These are phyloP conservation scores for Sugiyamaella neomexicana DNA, from an alignment of 1,139 yeast genomes.

Conservation along the genomic window DNA sequence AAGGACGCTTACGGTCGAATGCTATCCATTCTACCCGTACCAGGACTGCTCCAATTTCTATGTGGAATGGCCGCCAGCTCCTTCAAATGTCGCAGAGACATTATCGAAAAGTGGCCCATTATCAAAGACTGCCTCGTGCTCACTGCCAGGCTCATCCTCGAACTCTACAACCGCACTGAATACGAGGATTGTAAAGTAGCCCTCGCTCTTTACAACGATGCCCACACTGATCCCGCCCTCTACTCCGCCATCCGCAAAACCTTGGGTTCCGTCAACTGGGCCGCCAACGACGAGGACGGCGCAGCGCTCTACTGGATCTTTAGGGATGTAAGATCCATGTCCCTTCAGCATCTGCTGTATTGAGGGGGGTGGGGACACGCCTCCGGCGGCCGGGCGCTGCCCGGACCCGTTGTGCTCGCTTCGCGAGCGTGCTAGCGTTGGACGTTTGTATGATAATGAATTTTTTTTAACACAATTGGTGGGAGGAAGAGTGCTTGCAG, in stretches of 20 bases:
- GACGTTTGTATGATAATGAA: background rate
- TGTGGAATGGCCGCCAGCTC: conserved; percentile 31
- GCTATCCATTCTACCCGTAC: conserved; percentile 28
- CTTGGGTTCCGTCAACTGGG: conserved; percentile 26
- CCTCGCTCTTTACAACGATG: conserved; percentile 26
- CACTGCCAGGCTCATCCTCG: conserved; percentile 27
- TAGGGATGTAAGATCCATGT: conserved; percentile 29
- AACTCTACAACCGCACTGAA: conserved; percentile 22
- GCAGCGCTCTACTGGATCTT: conserved; percentile 30
- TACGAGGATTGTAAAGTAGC: conserved; percentile 29
- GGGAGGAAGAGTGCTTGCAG: no score
- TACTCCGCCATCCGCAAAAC: conserved; percentile 21
- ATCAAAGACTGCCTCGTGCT: conserved; percentile 23
- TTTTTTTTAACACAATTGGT: no score
- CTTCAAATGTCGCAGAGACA: conserved; percentile 26
- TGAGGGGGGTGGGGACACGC: no score
- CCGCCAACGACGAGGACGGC: conserved; percentile 28
- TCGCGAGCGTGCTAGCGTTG: background rate
- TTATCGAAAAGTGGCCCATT: conserved; percentile 27
- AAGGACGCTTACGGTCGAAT: conserved; percentile 25
- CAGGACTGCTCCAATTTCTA: conserved; percentile 29
- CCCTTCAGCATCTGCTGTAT: conserved; percentile 22
- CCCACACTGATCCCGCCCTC: conserved; percentile 22
- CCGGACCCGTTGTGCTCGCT: conserved; percentile 4
- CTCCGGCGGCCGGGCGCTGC: conserved; percentile 12